These are phyloP conservation scores for Colletotrichum lini DNA, from an alignment of 2,329 filamentous ascomycete genomes.

Conservation along the genomic window DNA sequence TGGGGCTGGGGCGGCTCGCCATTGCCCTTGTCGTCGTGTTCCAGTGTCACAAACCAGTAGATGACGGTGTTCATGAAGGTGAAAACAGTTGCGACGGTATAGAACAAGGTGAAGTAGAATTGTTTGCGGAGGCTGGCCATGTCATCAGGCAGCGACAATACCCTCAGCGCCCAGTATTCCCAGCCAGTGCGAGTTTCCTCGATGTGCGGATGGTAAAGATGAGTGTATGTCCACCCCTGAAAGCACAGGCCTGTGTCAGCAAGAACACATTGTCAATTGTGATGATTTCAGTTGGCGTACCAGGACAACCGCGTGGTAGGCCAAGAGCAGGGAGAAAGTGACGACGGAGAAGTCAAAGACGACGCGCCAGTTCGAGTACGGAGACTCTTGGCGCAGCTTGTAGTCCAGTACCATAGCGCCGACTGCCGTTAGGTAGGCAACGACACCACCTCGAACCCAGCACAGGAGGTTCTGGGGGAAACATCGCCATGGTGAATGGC, in stretches of 20 bases:
- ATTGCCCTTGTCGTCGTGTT: constrained; percentile 46
- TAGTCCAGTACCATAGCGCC: constrained; percentile 60
- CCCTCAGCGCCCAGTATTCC: constrained; percentile 55
- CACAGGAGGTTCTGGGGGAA: constrained; percentile 63
- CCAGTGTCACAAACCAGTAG: constrained; percentile 63
- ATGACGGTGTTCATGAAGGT: constrained; percentile 65
- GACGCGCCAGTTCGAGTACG: constrained; percentile 57
- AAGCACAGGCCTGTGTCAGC: not conserved
- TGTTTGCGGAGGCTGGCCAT: constrained; percentile 58
- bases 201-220: constrained; percentile 62
- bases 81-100: constrained; percentile 62
- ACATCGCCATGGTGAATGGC: constrained; percentile 65
- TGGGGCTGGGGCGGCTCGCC: constrained; percentile 32
- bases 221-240: constrained; percentile 67
- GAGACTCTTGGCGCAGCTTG: constrained; percentile 59
- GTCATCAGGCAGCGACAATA: constrained; percentile 62
- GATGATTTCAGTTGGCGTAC: constrained; percentile 52
- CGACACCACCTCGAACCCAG: constrained; percentile 57
- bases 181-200: constrained; percentile 54
- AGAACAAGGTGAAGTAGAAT: constrained; percentile 66
- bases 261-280: not conserved
- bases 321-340: constrained; percentile 57
- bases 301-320: constrained; percentile 63
- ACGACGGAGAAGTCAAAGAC: constrained; percentile 66
- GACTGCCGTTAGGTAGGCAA: constrained; percentile 60